These are phyloP conservation scores for Coemansia pectinata DNA, from an alignment of 192 early-diverging fungal genomes.

Conservation along the genomic window DNA sequence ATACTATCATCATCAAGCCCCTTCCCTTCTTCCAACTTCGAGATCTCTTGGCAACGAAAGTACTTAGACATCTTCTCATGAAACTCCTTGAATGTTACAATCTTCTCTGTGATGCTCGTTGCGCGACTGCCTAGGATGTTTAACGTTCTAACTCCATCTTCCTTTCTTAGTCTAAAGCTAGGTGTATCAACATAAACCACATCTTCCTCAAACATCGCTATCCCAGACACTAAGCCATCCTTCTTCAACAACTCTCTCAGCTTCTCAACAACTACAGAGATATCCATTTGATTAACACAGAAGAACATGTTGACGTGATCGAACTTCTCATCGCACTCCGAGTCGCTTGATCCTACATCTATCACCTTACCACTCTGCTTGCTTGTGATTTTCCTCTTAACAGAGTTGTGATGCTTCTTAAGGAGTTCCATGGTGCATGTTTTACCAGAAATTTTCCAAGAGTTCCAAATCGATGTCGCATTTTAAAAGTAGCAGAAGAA, in stretches of 20 bases:
- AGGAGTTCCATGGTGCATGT: background rate
- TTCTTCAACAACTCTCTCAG: background rate
- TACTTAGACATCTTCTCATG: background rate
- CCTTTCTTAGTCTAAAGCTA: too few species aligned
- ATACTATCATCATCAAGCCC: background rate
- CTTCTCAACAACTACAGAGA: background rate
- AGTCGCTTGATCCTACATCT: too few species aligned
- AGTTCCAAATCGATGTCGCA: too few species aligned
- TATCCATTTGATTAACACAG: background rate
- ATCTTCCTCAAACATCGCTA: background rate
- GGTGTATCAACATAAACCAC: background rate
- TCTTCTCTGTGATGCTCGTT: background rate
- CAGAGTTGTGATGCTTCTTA: background rate
- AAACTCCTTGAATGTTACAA: background rate
- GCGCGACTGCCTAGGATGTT: too few species aligned
- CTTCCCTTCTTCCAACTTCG: background rate
- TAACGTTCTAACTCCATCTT: too few species aligned
- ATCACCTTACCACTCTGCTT: too few species aligned
- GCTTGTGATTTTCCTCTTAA: too few species aligned
- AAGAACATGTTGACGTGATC: background rate
- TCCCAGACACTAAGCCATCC: background rate
- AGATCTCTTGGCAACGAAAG: background rate
- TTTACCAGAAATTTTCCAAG: too few species aligned
- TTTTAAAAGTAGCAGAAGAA: too few species aligned
- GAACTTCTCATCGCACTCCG: too few species aligned